Conservation (phyloP, 306 rosid genomes). For the Betula pendula region DNA sequence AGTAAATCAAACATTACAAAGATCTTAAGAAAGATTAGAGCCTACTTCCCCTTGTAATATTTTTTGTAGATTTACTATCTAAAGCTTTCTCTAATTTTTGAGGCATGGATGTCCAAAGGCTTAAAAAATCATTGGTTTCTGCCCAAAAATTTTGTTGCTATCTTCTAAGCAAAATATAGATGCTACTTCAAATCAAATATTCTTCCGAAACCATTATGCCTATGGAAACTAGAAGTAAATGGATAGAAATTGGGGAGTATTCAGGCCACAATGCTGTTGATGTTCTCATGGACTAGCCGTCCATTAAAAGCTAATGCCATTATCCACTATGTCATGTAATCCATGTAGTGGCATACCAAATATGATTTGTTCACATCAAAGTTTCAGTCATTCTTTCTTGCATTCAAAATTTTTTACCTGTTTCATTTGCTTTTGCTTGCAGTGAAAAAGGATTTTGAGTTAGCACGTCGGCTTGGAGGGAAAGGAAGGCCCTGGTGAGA, state of each 20-base stretch:
- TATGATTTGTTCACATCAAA: neutral
- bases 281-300: neutral
- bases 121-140: neutral
- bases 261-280: neutral
- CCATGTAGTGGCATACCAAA: neutral
- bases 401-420: neutral
- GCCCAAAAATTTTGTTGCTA: neutral
- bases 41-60: neutral
- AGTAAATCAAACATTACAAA: neutral
- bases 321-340: neutral
- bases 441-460: slow-evolving; percentile 93
- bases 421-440: slow-evolving; percentile 27
- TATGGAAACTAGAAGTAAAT: neutral
- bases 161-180: neutral
- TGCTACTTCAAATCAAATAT: neutral
- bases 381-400: neutral
- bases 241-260: neutral
- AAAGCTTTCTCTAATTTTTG: neutral
- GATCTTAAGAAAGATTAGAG: neutral
- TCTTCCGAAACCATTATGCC: neutral
- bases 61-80: neutral
- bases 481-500: slow-evolving; percentile 74
- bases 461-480: slow-evolving; percentile 81
- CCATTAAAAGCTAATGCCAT: neutral
- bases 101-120: neutral